Conservation (phyloP, 2,329 filamentous ascomycete species). For the Ophiostoma tasmaniense region DNA sequence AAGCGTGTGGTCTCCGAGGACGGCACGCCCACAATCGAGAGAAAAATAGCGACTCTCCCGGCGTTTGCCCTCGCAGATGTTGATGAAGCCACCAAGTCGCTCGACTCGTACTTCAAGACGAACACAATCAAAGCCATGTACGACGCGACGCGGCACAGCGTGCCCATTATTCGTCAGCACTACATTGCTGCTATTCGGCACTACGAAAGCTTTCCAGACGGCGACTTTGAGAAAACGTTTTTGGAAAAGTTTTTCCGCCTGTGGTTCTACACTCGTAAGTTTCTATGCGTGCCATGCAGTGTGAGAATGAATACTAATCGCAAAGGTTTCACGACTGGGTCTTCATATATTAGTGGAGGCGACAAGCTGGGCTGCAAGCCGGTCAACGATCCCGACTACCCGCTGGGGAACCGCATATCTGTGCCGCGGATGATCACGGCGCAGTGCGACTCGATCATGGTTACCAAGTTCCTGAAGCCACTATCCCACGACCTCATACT, state of each 20-base stretch:
- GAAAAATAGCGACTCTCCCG: constrained; percentile 13
- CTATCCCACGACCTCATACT: constrained; percentile 29
- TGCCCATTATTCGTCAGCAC: constrained; percentile 16
- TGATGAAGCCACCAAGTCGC: constrained; percentile 8
- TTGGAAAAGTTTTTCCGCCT: constrained; percentile 35
- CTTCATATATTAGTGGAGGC: constrained; percentile 34
- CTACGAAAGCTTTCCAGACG: constrained; percentile 21
- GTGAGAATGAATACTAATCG: neutral
- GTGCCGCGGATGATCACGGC: constrained; percentile 38
- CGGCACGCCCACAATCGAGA: constrained; percentile 2
- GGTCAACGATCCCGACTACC: constrained; percentile 31
- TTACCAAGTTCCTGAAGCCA: constrained; percentile 29
- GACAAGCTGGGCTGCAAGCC: constrained; percentile 35
- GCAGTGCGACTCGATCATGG: constrained; percentile 38
- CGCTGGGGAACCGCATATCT: constrained; percentile 30
- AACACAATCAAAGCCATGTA: constrained; percentile 27
- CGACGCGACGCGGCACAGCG: constrained; percentile 21
- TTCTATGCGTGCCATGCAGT: neutral
- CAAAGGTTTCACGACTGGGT: constrained; percentile 38
- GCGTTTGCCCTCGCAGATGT: constrained; percentile 16
- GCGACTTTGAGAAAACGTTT: constrained; percentile 28
- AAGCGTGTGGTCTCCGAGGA: constrained; percentile 10
- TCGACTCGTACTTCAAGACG: constrained; percentile 28
- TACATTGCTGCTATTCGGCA: constrained; percentile 22
- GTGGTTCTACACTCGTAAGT: constrained; percentile 42